Conservation (phyloP, 2,329 filamentous ascomycete genomes). For the Trichothecium roseum region DNA sequence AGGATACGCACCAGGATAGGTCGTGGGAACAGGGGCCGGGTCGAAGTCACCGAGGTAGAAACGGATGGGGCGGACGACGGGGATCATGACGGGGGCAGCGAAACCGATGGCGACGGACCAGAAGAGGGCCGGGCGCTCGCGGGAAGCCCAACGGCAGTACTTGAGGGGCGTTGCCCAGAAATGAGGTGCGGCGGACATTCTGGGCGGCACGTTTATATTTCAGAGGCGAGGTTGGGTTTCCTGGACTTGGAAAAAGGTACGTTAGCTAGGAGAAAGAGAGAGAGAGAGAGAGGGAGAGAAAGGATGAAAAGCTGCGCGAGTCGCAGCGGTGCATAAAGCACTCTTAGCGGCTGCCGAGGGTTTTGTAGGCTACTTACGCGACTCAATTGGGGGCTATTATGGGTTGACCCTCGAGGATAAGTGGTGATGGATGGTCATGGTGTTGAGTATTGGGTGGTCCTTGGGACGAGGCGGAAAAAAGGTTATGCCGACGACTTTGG, state of each 20-base stretch:
- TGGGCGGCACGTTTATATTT: conserved; percentile 12
- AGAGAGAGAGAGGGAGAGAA: no score
- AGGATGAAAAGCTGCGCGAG: no score
- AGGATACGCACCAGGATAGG: conserved; percentile 76
- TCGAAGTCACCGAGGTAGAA: conserved; percentile 62
- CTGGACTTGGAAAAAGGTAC: background rate
- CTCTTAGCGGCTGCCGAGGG: no score
- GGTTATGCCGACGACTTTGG: no score
- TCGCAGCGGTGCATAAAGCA: no score
- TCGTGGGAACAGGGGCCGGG: conserved; percentile 65
- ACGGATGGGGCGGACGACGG: conserved; percentile 65
- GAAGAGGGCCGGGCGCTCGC: conserved; percentile 86
- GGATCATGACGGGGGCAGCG: conserved; percentile 59
- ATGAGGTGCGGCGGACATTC: conserved; percentile 54
- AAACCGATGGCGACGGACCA: conserved; percentile 70
- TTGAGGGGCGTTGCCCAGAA: conserved; percentile 80
- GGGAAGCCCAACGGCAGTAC: conserved; percentile 80
- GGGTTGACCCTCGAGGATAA: background rate
- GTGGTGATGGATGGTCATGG: background rate
- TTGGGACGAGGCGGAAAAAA: background rate
- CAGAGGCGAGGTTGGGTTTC: background rate
- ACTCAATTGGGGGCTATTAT: no score
- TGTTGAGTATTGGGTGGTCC: background rate
- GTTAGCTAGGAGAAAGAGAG: background rate
- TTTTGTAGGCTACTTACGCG: no score